phyloP scores from a whole-genome alignment of 2,329 filamentous ascomycete genomes.

The Alternaria triticimaculans region DNA sequence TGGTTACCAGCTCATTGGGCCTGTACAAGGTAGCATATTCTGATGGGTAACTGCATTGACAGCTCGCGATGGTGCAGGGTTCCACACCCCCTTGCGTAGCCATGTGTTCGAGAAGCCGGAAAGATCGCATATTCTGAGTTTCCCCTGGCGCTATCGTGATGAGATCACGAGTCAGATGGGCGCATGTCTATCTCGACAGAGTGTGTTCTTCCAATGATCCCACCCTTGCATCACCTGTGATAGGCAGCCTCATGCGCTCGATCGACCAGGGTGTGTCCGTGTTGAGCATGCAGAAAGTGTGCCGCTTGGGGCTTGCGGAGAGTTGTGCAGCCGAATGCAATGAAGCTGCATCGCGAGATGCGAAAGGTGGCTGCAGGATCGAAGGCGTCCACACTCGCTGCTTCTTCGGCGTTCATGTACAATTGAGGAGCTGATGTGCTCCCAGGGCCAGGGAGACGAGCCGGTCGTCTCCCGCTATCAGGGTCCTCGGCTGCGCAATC shows the following conservation, averaged over 20 bases:
- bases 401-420: constrained; percentile 6
- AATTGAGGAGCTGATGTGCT: constrained; percentile 11
- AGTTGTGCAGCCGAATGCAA: background rate
- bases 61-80: constrained; percentile 16
- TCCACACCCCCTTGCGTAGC: constrained; percentile 14
- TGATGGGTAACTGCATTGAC: constrained; percentile 18
- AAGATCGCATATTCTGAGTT: background rate
- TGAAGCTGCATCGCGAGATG: background rate
- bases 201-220: background rate
- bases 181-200: background rate
- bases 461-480: constrained; percentile 25
- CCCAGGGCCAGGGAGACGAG: constrained; percentile 28
- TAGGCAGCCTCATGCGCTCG: background rate
- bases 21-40: constrained; percentile 9
- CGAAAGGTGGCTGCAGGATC: background rate
- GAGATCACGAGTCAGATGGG: background rate
- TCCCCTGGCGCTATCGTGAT: background rate
- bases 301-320: background rate
- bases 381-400: constrained; percentile 6
- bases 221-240: background rate
- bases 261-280: background rate
- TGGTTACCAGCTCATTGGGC: constrained; percentile 5
- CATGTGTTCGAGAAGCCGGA: constrained; percentile 12
- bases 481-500: constrained; percentile 13
- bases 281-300: background rate